These are phyloP conservation scores for Pichia ethanolica DNA, from an alignment of 805 yeast genomes.

Conservation along the genomic window DNA sequence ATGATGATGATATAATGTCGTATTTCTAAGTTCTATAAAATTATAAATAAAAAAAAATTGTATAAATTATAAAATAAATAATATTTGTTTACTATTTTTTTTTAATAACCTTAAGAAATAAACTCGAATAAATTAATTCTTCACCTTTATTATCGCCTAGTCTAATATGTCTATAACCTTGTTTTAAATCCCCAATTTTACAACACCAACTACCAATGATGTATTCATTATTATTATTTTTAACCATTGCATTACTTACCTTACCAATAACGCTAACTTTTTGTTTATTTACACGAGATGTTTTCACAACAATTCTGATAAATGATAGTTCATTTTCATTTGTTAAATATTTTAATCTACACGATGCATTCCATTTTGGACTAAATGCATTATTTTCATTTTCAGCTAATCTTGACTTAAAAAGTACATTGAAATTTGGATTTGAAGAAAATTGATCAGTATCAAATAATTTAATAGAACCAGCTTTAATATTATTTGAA, in stretches of 20 bases:
- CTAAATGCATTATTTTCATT: constrained; percentile 68
- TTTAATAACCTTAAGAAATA: constrained; percentile 30
- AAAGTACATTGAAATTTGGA: constrained; percentile 12
- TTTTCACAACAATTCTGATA: constrained; percentile 43
- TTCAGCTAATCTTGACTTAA: constrained; percentile 31
- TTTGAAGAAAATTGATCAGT: constrained; percentile 1
- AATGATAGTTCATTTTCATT: constrained; percentile 44
- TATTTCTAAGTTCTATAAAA: constrained; percentile 16
- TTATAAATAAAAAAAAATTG: not conserved
- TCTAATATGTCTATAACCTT: constrained; percentile 80
- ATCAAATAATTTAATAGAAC: constrained; percentile 5
- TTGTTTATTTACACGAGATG: constrained; percentile 14
- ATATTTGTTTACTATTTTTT: not conserved
- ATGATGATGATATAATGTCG: constrained; percentile 27
- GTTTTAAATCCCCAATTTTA: constrained; percentile 54
- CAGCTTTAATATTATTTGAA: not conserved
- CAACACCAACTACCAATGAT: constrained; percentile 52
- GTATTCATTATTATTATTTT: constrained; percentile 5
- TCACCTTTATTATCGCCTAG: constrained; percentile 76
- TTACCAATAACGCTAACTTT: constrained; percentile 9
- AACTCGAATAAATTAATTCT: constrained; percentile 46
- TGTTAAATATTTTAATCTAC: constrained; percentile 34
- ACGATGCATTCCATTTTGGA: constrained; percentile 68
- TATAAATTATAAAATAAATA: no score
- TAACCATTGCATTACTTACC: constrained; percentile 3